These are phyloP conservation scores for Cordyceps farinosa DNA, from an alignment of 2,329 filamentous ascomycete genomes.

Conservation along the genomic window DNA sequence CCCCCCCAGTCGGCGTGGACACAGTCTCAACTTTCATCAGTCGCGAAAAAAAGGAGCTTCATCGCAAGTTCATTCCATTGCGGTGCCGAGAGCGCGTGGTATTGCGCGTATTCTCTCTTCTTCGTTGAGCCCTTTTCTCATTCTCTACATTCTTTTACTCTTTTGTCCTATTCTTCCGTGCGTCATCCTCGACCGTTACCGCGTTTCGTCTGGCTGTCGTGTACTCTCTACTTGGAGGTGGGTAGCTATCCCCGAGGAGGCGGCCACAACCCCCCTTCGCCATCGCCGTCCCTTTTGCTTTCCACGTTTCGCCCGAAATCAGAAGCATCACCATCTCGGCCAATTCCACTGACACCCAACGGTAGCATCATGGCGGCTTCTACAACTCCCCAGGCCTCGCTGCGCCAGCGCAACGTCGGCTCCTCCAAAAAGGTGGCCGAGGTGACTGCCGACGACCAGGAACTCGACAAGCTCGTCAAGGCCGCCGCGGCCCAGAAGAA, in stretches of 20 bases:
- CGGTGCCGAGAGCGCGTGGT: slow-evolving; percentile 19
- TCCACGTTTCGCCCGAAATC: not conserved
- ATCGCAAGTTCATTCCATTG: slow-evolving; percentile 21
- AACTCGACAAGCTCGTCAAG: slow-evolving; percentile 49
- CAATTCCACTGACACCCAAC: not conserved
- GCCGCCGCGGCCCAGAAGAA: slow-evolving; percentile 32
- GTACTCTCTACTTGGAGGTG: slow-evolving; percentile 2
- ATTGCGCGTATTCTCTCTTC: slow-evolving; percentile 1
- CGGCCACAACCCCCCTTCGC: not conserved
- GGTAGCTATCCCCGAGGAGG: slow-evolving; percentile 4
- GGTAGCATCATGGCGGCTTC: slow-evolving; percentile 43
- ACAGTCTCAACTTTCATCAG: slow-evolving; percentile 15
- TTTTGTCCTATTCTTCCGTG: slow-evolving; percentile 19
- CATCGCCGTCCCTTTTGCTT: not conserved
- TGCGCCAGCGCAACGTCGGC: slow-evolving; percentile 57
- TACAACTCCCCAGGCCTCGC: slow-evolving; percentile 52
- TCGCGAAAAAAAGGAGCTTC: slow-evolving; percentile 15
- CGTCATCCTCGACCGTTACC: slow-evolving; percentile 19
- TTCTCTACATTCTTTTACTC: slow-evolving; percentile 18
- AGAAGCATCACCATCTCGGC: not conserved
- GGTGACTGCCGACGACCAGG: slow-evolving; percentile 38
- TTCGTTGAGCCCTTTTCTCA: not conserved
- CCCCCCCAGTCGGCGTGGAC: slow-evolving; percentile 2
- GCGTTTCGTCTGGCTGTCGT: slow-evolving; percentile 9
- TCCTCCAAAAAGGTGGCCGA: slow-evolving; percentile 44